Percentiles rank a stretch among this genome's conserved stretches.
Conservation (phyloP, 306 rosid species). For the Fragaria vesca region DNA sequence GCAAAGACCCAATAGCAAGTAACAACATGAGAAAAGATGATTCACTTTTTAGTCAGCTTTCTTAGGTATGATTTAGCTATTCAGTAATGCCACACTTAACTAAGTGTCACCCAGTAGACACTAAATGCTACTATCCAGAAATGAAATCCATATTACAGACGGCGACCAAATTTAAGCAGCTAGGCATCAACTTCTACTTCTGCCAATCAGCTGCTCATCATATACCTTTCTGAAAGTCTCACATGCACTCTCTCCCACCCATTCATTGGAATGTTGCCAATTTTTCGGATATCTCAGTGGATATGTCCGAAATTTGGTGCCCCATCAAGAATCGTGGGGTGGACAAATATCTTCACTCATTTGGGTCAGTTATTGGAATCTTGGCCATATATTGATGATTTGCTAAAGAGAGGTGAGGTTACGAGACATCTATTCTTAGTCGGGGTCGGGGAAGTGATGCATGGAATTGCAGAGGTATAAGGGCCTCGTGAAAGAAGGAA, state of each 20-base stretch:
- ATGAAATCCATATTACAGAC: not conserved
- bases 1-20: not conserved
- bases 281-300: not conserved
- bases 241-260: not conserved
- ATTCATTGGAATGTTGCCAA: not conserved
- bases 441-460: not conserved
- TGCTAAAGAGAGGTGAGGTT: not conserved
- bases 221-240: constrained; percentile 1
- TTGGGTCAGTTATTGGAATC: not conserved
- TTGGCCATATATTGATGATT: not conserved
- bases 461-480: not conserved
- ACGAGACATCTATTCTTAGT: not conserved
- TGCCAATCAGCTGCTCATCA: not conserved
- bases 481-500: not conserved
- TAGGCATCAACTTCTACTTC: not conserved
- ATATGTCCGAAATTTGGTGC: not conserved
- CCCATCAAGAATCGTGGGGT: not conserved
- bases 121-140: not conserved
- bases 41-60: not conserved
- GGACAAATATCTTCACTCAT: not conserved
- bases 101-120: not conserved
- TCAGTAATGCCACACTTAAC: constrained; percentile 3
- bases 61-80: not conserved
- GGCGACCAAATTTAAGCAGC: not conserved
- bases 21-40: not conserved